Conservation (phyloP, 306 rosid genomes). For the Abrus precatorius region DNA sequence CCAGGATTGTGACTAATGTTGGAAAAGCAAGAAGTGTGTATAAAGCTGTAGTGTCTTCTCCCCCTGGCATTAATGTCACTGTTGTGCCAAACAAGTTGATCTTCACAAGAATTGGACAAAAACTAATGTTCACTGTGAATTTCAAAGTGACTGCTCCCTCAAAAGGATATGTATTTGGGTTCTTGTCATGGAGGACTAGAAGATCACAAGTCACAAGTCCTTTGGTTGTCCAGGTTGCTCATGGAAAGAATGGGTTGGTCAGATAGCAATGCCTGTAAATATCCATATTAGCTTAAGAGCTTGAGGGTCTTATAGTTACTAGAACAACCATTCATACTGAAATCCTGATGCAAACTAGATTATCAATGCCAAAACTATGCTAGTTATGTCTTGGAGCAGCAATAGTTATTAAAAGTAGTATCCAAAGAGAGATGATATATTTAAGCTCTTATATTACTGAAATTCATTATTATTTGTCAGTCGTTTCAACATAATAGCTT, state of each 20-base stretch:
- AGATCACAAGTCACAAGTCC: slow-evolving; percentile 75
- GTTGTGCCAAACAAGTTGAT: slow-evolving; percentile 64
- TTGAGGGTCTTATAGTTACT: slow-evolving; percentile 43
- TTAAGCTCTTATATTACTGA: slow-evolving; percentile 16
- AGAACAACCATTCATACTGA: slow-evolving; percentile 46
- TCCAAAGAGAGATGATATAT: slow-evolving; percentile 23
- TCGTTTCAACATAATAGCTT: slow-evolving; percentile 1
- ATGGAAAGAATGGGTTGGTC: slow-evolving; percentile 56
- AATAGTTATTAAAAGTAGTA: slow-evolving; percentile 9
- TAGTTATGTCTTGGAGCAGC: slow-evolving; percentile 35
- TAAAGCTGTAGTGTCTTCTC: slow-evolving; percentile 65
- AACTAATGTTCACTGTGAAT: slow-evolving; percentile 70
- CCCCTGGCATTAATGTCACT: slow-evolving; percentile 72
- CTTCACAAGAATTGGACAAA: slow-evolving; percentile 67
- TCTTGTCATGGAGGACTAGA: slow-evolving; percentile 69
- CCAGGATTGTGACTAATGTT: slow-evolving; percentile 77
- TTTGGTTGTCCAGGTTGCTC: slow-evolving; percentile 66
- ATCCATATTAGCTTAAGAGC: slow-evolving; percentile 44
- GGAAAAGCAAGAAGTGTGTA: slow-evolving; percentile 67
- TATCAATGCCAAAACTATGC: slow-evolving; percentile 31
- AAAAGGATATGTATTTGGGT: slow-evolving; percentile 80
- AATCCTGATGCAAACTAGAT: slow-evolving; percentile 33
- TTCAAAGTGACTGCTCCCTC: slow-evolving; percentile 68
- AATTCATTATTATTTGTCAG: slow-evolving; percentile 32
- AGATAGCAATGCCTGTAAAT: slow-evolving; percentile 54